Evolutionary conservation across 371 early-diverging fungal species (phyloP).

Genomic region (Chytridium lagenaria): DNA sequence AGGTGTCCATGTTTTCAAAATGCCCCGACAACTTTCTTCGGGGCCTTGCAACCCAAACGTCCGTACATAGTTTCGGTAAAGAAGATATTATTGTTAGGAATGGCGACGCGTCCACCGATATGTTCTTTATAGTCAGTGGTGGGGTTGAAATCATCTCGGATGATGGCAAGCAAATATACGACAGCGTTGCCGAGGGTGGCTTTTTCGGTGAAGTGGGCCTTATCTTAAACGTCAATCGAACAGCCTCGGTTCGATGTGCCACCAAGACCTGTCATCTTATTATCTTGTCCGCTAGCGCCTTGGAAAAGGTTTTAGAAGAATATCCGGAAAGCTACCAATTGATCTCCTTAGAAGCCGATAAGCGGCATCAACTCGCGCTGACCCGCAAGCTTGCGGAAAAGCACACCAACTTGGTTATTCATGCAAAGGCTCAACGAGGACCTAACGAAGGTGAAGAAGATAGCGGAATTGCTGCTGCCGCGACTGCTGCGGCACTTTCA

Average conservation of each 20-base stretch:
- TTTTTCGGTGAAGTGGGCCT: conserved; percentile 60
- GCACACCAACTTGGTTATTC: not conserved
- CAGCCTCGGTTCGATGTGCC: conserved; percentile 60
- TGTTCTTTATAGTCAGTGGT: conserved; percentile 53
- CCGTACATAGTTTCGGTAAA: conserved; percentile 30
- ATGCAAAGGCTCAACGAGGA: not conserved
- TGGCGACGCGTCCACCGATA: conserved; percentile 44
- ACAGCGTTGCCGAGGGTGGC: conserved; percentile 42
- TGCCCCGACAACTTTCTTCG: conserved; percentile 46
- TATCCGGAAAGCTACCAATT: conserved; percentile 51
- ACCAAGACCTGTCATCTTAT: conserved; percentile 48
- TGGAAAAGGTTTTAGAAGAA: conserved; percentile 46
- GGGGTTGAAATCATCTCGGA: conserved; percentile 47
- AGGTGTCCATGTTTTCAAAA: conserved; percentile 50
- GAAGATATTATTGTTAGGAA: conserved; percentile 42
- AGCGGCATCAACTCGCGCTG: conserved; percentile 31
- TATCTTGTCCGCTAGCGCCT: conserved; percentile 42
- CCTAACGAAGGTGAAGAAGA: not conserved
- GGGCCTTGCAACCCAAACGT: conserved; percentile 42
- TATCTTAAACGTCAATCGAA: conserved; percentile 57
- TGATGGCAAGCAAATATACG: conserved; percentile 43
- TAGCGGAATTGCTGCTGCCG: not conserved
- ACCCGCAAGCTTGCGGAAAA: not conserved
- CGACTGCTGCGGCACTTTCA: not conserved
- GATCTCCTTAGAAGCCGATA: conserved; percentile 52